Evolutionary conservation across 768 basidiomycete species (phyloP), one percentile per base, ranked within the genome.

Genomic region (Trametes elegans): DNA sequence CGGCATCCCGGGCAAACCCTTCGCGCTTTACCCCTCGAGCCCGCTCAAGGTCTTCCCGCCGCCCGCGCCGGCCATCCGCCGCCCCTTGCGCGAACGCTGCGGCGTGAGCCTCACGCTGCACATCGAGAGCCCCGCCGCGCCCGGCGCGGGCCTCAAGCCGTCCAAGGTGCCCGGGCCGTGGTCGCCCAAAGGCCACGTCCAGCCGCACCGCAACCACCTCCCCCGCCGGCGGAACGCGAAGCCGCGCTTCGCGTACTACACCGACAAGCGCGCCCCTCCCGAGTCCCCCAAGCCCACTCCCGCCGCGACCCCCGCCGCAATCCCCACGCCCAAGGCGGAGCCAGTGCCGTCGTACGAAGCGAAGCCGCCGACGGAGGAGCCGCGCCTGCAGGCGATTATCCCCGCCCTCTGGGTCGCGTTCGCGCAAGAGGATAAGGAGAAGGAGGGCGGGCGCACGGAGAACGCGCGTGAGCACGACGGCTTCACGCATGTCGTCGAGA

Each of bases 401-500:
- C 62, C 64, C 23, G 57, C 55, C 11, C 53, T 67, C 36, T 60
- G 42, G 57, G 49, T 67, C 51, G 61, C 67, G 6, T 68, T 65
- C 61, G 42, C 39, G 35, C 42, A 41, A n/a, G 14, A 19, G 27
- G 38, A 32, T n/a, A n/a, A n/a, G n/a, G n/a, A n/a, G n/a, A n/a
- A n/a, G n/a, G n/a, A 27, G 49, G 46, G 53, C 35, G 49, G 24
- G 5, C 60, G 24, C 32, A 42, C 39, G 56, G n/a, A n/a, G n/a
- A n/a, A n/a, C n/a, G n/a, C n/a, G n/a, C n/a, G n/a, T n/a, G n/a
- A n/a, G n/a, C n/a, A 58, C 10, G 55, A 41, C 13, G 53, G 60
- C 21, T 64, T 62, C 62, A 62, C 66, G 35, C 67, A 68, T 61
- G 29, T 67, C 57, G 57, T 68, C 58, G 57, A 60, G 41, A 58